phyloP scores from a whole-genome alignment of 2,329 filamentous ascomycete genomes.

The Reticulascus tulasneorum region DNA sequence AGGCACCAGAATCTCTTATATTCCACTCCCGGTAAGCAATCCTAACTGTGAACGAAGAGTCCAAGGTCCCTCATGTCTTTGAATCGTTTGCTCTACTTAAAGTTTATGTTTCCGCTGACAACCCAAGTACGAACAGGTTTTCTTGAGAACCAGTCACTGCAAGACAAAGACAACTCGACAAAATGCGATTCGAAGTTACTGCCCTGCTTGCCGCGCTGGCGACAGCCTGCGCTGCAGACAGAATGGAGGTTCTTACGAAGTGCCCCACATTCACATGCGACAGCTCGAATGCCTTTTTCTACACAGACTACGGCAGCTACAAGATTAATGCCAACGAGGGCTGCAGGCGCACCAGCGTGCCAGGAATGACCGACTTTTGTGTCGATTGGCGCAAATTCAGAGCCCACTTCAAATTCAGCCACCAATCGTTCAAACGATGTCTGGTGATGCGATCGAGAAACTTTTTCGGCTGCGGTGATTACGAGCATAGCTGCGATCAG shows the following conservation, averaged over 20 bases:
- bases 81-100: too few species aligned
- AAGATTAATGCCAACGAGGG: constrained; percentile 6
- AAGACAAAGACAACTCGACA: too few species aligned
- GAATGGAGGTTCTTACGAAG: not conserved
- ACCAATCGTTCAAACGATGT: constrained; percentile 11
- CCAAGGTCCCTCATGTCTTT: too few species aligned
- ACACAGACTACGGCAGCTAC: constrained; percentile 1
- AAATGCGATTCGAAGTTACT: not conserved
- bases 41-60: too few species aligned
- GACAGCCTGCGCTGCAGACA: not conserved
- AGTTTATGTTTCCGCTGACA: too few species aligned
- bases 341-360: constrained; percentile 8
- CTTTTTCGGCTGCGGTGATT: too few species aligned
- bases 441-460: too few species aligned
- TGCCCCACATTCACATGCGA: not conserved
- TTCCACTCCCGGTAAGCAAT: too few species aligned
- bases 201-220: not conserved
- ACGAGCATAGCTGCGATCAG: too few species aligned
- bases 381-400: constrained; percentile 3
- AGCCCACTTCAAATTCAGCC: constrained; percentile 6
- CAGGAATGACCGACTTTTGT: constrained; percentile 7
- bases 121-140: too few species aligned
- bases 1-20: too few species aligned
- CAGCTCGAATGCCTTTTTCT: not conserved
- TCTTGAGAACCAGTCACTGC: too few species aligned